Evolutionary conservation across 2,329 filamentous ascomycete genomes (phyloP), one percentile per base, ranked within the genome.

Genomic region (Botrytis galanthina): DNA sequence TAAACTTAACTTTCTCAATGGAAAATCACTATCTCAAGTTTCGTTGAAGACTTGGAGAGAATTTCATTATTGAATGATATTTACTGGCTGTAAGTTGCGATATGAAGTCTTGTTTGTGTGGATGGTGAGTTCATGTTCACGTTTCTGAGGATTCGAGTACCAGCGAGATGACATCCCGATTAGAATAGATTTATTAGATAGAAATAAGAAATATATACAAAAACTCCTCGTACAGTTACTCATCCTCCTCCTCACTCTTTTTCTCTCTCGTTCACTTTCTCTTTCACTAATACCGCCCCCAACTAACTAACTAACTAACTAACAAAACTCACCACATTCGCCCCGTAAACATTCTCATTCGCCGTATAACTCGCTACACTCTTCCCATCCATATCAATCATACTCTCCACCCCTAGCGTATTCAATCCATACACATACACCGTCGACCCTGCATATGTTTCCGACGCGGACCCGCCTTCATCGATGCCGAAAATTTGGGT

Each of bases 401-500:
- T 78, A 59, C 75, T 77, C 12, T 54, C 64, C 12, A 69, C 70
- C 1, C 77, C 77, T 1, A 78, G 63, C 6, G 77, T 78, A 42
- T 59, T 77, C n/a, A 78, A 67, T 32, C 71, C 72, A 61, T 78
- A 78, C 0, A 78, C 46, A 64, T 75, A 75, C 5, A 78, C 62
- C 20, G 73, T 72, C 39, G 44, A 62, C 2, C 72, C 48, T 4
- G 61, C 62, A 42, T 74, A 64, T 10, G 46, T 32, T 48, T 62
- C 60, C 10, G 10, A 20, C 12, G 32, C 35, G 4, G 44, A 35
- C 4, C 70, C 70, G 10, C 70, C 70, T 59, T 64, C 76, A 32
- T 78, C 77, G n/a, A 78, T 69, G n/a, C 69, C 71, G 54, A 78
- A 70, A 20, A 78, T 77, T 44, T 75, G 73, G 29, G 57, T 73